These are phyloP conservation scores for Dittrichia graveolens DNA, from an alignment of 129 eudicot genomes.

Conservation along the genomic window DNA sequence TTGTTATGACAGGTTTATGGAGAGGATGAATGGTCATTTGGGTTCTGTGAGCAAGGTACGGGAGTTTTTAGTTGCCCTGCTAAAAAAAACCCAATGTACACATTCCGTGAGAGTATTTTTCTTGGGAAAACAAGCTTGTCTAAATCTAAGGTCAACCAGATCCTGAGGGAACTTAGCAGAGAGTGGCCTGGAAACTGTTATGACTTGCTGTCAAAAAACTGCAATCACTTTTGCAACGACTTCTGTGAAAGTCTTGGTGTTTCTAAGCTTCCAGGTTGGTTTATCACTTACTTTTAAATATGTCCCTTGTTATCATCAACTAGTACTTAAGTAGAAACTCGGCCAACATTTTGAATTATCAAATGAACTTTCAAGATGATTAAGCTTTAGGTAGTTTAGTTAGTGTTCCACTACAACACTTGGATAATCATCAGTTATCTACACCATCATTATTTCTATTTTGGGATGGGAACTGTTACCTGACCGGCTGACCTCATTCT, in stretches of 20 bases:
- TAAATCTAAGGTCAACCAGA: constrained; percentile 73
- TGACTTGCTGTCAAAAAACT: constrained; percentile 82
- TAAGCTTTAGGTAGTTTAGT: neutral
- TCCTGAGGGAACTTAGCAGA: constrained; percentile 81
- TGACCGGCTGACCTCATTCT: neutral
- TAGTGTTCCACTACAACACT: neutral
- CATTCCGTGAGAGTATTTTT: constrained; percentile 80
- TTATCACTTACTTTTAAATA: constrained; percentile 19
- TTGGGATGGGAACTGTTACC: neutral
- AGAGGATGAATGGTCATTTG: constrained; percentile 97
- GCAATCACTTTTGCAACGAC: constrained; percentile 96
- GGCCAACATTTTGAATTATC: constrained; percentile 1
- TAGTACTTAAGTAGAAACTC: too few species aligned
- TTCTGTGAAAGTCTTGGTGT: constrained; percentile 87
- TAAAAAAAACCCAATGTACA: constrained; percentile 84
- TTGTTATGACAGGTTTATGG: constrained; percentile 66
- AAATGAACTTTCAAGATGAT: neutral
- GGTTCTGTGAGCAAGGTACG: constrained; percentile 85
- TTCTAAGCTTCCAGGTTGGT: constrained; percentile 82
- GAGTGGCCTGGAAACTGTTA: constrained; percentile 95
- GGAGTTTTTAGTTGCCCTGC: constrained; percentile 97
- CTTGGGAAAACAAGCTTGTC: constrained; percentile 78
- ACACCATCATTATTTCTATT: too few species aligned
- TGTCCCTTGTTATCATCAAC: neutral
- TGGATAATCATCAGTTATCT: neutral